Percentiles rank a stretch among this genome's conserved stretches.
Evolutionary conservation across 805 yeast species (phyloP).

Genomic region (Suhomyces kilbournensis): DNA sequence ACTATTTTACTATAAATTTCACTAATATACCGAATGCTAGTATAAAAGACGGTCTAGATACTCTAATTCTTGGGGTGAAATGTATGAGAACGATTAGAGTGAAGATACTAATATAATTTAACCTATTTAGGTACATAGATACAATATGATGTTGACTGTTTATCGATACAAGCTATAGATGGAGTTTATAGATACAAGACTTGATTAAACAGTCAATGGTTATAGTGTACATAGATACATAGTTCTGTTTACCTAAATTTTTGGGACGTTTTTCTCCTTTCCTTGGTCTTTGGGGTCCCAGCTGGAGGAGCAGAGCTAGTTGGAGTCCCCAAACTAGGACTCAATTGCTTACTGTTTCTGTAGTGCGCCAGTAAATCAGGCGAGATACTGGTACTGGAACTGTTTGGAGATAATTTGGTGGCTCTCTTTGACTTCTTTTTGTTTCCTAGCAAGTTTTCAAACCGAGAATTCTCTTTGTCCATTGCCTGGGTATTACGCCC

Average conservation of each 20-base stretch:
- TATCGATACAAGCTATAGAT: no score
- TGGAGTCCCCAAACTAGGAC: conserved; percentile 7
- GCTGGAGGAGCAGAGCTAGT: conserved; percentile 9
- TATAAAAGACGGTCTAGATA: no score
- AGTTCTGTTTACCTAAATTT: conserved; percentile 18
- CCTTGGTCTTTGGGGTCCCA: conserved; percentile 13
- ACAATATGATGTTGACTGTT: no score
- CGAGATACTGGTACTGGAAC: conserved; percentile 11
- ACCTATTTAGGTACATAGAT: no score
- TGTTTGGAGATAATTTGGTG: conserved; percentile 13
- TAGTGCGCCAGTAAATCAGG: conserved; percentile 13
- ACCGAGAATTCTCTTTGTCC: conserved; percentile 16
- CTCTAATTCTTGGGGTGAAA: no score
- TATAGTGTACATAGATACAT: no score
- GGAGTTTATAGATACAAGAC: no score
- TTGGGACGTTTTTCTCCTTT: conserved; percentile 18
- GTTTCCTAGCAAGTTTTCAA: conserved; percentile 26
- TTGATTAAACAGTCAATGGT: no score
- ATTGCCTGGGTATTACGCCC: not conserved
- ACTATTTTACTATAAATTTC: no score
- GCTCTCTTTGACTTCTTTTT: conserved; percentile 22
- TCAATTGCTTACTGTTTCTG: conserved; percentile 8
- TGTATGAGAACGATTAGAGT: no score
- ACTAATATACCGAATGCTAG: no score
- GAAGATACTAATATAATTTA: no score